phyloP scores from a whole-genome alignment of 1,284 basidiomycete genomes.

The Sutorius eximius region DNA sequence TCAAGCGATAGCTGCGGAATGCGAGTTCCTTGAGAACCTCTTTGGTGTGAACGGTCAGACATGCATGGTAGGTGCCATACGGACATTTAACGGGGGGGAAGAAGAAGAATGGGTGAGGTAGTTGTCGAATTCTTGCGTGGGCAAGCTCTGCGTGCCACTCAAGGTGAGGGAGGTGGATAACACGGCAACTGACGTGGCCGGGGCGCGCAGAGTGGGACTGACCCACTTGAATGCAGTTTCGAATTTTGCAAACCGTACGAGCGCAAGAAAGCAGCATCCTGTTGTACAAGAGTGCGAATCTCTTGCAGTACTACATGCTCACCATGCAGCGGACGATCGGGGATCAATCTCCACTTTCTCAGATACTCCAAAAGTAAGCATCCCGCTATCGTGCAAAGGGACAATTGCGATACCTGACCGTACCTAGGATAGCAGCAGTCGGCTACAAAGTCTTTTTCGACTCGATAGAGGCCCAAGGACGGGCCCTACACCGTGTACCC shows the following conservation, averaged over 20 bases:
- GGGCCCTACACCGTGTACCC: slow-evolving; percentile 67
- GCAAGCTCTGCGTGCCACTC: slow-evolving; percentile 83
- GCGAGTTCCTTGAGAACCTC: slow-evolving; percentile 86
- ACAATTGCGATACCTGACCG: neutral
- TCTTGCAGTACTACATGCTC: slow-evolving; percentile 91
- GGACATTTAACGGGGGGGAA: slow-evolving; percentile 56
- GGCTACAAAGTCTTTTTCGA: slow-evolving; percentile 86
- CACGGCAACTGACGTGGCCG: neutral
- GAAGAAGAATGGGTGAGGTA: slow-evolving; percentile 79
- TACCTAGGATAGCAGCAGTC: slow-evolving; percentile 69
- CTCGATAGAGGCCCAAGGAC: slow-evolving; percentile 79
- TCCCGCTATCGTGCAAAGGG: neutral
- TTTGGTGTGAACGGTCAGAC: slow-evolving; percentile 59
- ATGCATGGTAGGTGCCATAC: slow-evolving; percentile 76
- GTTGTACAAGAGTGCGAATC: slow-evolving; percentile 88
- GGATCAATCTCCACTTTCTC: slow-evolving; percentile 71
- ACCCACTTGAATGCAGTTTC: slow-evolving; percentile 48
- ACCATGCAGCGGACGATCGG: slow-evolving; percentile 95
- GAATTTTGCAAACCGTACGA: slow-evolving; percentile 89
- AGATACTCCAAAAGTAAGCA: slow-evolving; percentile 78
- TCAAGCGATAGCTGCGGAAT: slow-evolving; percentile 91
- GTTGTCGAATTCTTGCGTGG: slow-evolving; percentile 83
- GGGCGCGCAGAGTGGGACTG: neutral
- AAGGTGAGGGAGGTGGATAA: slow-evolving; percentile 50
- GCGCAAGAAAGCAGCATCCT: slow-evolving; percentile 92